phyloP scores from a whole-genome alignment of 2,329 filamentous ascomycete species.

The Botrytis squamosa region DNA sequence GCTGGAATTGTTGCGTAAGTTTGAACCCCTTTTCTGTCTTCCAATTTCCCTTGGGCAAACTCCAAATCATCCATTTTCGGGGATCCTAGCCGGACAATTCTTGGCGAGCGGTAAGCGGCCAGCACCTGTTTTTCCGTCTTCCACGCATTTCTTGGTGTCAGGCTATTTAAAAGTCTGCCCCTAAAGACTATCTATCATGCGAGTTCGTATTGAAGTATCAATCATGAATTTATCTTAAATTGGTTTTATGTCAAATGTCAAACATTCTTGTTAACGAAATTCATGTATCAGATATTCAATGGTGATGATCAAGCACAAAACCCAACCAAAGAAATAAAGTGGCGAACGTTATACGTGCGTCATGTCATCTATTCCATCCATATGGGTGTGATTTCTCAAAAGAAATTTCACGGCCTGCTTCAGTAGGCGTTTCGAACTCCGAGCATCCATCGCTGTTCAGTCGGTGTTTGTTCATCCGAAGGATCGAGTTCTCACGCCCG shows the following conservation, averaged over 20 bases:
- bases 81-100: constrained; percentile 2
- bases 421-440: neutral
- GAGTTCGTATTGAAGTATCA: neutral
- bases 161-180: neutral
- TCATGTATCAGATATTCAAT: constrained; percentile 45
- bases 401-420: neutral
- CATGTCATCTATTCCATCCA: neutral
- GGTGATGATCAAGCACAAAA: constrained; percentile 48
- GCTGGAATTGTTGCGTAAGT: constrained; percentile 57
- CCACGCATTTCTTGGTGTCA: neutral
- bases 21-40: neutral
- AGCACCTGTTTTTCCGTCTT: neutral
- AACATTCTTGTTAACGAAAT: neutral
- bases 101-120: neutral
- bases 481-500: neutral
- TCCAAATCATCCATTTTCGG: neutral
- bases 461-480: constrained; percentile 2
- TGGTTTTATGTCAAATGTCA: neutral
- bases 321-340: constrained; percentile 26
- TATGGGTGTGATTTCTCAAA: neutral
- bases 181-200: neutral
- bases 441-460: neutral
- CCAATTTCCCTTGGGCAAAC: neutral
- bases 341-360: constrained; percentile 3
- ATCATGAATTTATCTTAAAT: neutral